These are phyloP conservation scores for Candida bentonensis DNA, from an alignment of 805 yeast genomes.

Conservation along the genomic window DNA sequence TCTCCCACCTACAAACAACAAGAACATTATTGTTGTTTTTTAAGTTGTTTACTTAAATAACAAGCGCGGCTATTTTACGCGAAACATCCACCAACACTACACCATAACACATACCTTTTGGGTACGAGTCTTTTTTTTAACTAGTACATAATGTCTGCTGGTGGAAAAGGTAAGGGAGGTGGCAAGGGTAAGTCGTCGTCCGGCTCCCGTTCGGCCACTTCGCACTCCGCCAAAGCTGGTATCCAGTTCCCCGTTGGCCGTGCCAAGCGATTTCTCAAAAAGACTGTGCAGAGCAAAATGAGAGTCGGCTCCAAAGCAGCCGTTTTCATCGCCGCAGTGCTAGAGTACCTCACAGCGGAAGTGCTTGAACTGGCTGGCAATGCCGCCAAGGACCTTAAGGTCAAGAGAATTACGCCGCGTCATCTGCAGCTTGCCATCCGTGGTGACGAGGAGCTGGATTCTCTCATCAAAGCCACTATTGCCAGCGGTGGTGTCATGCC, in stretches of 20 bases:
- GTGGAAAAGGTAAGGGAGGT: conserved; percentile 1
- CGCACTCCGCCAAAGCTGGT: conserved; percentile 45
- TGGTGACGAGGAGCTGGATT: conserved; percentile 97
- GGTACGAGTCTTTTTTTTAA: neutral
- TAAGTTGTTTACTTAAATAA: neutral
- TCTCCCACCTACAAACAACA: neutral
- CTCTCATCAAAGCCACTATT: conserved; percentile 82
- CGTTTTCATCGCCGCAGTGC: conserved; percentile 87
- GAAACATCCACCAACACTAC: neutral
- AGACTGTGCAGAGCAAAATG: conserved; percentile 73
- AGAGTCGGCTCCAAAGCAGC: conserved; percentile 99
- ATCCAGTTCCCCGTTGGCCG: conserved; percentile 99
- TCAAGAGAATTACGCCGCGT: conserved; percentile 97
- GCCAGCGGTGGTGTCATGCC: conserved; percentile 99
- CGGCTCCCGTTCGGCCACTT: neutral
- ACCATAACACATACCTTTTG: neutral
- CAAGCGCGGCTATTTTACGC: neutral
- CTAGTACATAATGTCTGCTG: neutral
- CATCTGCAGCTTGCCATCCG: conserved; percentile 97
- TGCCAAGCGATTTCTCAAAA: conserved; percentile 92
- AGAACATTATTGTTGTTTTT: neutral
- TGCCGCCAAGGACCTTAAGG: conserved; percentile 98
- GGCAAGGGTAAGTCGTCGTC: conserved; percentile 1
- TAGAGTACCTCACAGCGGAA: conserved; percentile 96
- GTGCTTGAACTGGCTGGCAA: conserved; percentile 96